These are phyloP conservation scores for Dothideomycetes sp. DNA, from an alignment of 2,329 filamentous ascomycete genomes.

Conservation along the genomic window DNA sequence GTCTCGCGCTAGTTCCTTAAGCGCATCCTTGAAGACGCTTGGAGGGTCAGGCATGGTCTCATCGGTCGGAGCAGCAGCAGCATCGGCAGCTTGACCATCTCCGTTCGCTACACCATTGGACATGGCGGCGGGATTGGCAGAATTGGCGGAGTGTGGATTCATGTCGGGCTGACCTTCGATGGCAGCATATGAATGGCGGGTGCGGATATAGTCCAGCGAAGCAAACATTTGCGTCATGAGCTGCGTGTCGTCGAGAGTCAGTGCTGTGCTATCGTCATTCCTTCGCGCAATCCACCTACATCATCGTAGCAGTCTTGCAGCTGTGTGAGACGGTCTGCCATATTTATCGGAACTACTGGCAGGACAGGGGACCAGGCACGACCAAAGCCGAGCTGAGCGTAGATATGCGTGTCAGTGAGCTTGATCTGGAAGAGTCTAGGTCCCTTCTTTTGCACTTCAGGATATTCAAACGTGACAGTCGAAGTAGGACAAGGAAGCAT, in stretches of 20 bases:
- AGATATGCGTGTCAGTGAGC: too few relatives aligned
- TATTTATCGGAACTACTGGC: too few relatives aligned
- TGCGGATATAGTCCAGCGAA: conserved; percentile 32
- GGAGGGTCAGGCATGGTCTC: conserved; percentile 48
- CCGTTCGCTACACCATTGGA: conserved; percentile 10
- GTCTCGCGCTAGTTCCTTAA: conserved; percentile 64
- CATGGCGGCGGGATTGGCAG: conserved; percentile 6
- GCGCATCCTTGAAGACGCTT: conserved; percentile 55
- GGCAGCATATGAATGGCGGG: conserved; percentile 28
- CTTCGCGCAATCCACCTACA: conserved; percentile 32
- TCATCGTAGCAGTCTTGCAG: conserved; percentile 77
- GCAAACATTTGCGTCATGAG: conserved; percentile 38
- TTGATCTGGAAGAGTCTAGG: too few relatives aligned
- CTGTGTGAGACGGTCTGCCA: conserved; percentile 71
- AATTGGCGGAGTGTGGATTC: conserved; percentile 7
- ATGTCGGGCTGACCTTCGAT: conserved; percentile 32
- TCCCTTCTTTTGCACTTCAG: too few relatives aligned
- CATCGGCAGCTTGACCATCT: conserved; percentile 2
- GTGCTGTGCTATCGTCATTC: conserved; percentile 5
- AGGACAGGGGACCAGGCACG: too few relatives aligned
- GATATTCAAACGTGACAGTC: too few relatives aligned
- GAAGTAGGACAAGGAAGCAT: too few relatives aligned
- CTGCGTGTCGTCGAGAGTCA: conserved; percentile 16
- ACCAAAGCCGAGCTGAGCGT: too few relatives aligned
- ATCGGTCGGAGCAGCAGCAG: conserved; percentile 4